Evolutionary conservation across 306 rosid species (phyloP), one percentile per base, ranked within the genome.

Genomic region (Cicer chorassanicum): DNA sequence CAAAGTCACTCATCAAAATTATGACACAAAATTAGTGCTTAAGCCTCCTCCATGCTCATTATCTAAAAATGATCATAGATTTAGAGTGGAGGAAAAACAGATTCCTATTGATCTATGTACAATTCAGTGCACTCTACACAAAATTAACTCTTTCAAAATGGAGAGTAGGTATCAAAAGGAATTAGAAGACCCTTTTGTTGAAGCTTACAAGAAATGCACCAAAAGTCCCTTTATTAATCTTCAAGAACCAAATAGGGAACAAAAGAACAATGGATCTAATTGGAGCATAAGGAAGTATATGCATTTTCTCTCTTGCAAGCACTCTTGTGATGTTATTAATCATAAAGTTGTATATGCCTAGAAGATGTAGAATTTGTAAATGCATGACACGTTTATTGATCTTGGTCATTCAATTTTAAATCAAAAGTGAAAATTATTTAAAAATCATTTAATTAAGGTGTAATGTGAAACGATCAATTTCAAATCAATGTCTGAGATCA

Each of bases 171-270:
- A 0, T 34, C 63, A 7, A 19, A 82, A 83, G 61, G 79, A 84
- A 43, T 74, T 55, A 71, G 85, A 68, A 18, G 92, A 85, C 78
- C 91, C 91, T 66, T 90, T 88, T 75, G 74, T 78, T 29, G 74
- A 83, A 66, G 92, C 92, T 72, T 85, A 68, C 74, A 80, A 66
- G 64, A 85, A 74, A 67, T 88, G 92, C 76, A 86, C 86, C 3
- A 42, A 71, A 42, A 83, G 73, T 67, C 86, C 88, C 42, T 62
- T 64, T 45, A 63, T 18, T 36, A 29, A 29, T 29, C 60, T 13
- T 63, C 67, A 53, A 16, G 3, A 29, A 11, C 11, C 49, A 9
- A 73, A 24, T 24, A 48, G 9, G 34, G 60, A 5, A 11, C 73
- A 66, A 43, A 80, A 48, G 34, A 70, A 29, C 38, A 59, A 76